These are phyloP conservation scores for Ogataea nonfermentans DNA, from an alignment of 805 yeast genomes.

Conservation along the genomic window DNA sequence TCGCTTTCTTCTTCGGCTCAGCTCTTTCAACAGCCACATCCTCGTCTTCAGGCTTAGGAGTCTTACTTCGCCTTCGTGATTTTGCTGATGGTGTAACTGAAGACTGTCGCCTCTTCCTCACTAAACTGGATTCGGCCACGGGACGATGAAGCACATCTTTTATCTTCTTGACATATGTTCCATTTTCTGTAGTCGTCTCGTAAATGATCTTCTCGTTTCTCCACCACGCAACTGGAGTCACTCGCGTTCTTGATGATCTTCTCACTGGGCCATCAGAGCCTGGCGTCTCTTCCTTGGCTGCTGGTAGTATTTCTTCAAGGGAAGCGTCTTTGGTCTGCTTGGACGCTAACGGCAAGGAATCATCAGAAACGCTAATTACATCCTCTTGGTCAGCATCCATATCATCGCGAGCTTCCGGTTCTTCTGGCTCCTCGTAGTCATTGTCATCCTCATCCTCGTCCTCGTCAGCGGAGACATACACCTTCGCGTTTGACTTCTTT, in stretches of 20 bases:
- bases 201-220: constrained; percentile 75
- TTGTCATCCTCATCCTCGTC: constrained; percentile 15
- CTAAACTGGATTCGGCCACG: constrained; percentile 25
- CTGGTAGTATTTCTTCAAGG: constrained; percentile 2
- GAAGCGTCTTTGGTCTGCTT: constrained; percentile 8
- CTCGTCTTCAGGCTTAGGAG: constrained; percentile 10
- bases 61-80: constrained; percentile 22
- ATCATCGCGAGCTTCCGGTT: constrained; percentile 2
- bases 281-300: constrained; percentile 2
- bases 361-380: constrained; percentile 11
- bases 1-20: constrained; percentile 23
- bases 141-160: constrained; percentile 56
- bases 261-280: constrained; percentile 31
- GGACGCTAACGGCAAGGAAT: constrained; percentile 5
- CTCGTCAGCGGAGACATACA: constrained; percentile 1
- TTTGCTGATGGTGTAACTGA: constrained; percentile 11
- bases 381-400: constrained; percentile 6
- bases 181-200: constrained; percentile 41
- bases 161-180: constrained; percentile 53
- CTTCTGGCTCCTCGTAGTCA: constrained; percentile 19
- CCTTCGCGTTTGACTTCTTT: constrained; percentile 14
- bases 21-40: constrained; percentile 1
- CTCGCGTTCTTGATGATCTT: constrained; percentile 61
- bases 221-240: constrained; percentile 81
- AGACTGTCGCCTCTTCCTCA: constrained; percentile 16